Evolutionary conservation across 2,329 filamentous ascomycete genomes (phyloP).

Genomic region (Daldinia sp.): DNA sequence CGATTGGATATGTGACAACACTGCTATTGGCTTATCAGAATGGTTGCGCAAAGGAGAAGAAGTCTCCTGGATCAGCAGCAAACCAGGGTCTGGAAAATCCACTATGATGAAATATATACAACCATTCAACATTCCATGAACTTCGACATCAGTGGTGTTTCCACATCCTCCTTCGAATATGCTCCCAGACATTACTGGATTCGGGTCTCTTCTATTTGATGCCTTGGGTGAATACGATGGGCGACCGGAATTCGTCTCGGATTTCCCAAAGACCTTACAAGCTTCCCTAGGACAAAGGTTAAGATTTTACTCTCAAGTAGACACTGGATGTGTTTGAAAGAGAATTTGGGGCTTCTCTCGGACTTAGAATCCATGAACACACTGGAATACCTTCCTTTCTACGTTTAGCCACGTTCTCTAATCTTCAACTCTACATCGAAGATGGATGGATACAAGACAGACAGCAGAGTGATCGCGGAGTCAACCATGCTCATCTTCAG

Average conservation of each 20-base stretch:
- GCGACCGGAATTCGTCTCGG: constrained; percentile 17
- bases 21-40: not conserved
- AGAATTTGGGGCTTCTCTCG: constrained; percentile 2
- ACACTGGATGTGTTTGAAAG: constrained; percentile 17
- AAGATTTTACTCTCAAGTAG: constrained; percentile 32
- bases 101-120: constrained; percentile 39
- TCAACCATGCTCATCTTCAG: not conserved
- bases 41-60: constrained; percentile 24
- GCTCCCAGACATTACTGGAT: not conserved
- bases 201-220: constrained; percentile 26
- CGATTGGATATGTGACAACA: constrained; percentile 27
- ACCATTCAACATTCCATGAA: constrained; percentile 15
- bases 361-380: constrained; percentile 28
- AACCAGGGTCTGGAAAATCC: constrained; percentile 37
- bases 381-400: constrained; percentile 20
- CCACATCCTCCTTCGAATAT: constrained; percentile 9
- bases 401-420: not conserved
- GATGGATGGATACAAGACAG: not conserved
- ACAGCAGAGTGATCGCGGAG: not conserved
- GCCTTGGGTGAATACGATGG: constrained; percentile 33
- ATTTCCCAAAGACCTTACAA: constrained; percentile 11
- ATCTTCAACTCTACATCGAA: not conserved
- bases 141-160: constrained; percentile 15
- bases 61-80: constrained; percentile 37
- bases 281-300: constrained; percentile 1